Conservation (phyloP, 78 protist genomes). For the Protostelium mycophagum region DNA sequence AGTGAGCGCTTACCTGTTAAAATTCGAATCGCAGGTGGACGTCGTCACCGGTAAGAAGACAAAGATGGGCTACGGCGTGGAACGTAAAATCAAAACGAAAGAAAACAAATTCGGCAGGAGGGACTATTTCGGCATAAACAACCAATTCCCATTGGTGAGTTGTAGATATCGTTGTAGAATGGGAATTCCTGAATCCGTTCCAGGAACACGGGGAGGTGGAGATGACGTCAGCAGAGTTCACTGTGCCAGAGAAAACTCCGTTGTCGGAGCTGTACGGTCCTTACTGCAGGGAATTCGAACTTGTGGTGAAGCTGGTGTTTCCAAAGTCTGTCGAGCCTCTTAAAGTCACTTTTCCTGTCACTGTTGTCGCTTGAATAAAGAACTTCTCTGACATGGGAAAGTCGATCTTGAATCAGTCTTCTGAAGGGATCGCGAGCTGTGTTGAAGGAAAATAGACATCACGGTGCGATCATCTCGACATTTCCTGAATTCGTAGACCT, state of each 20-base stretch:
- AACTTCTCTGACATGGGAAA: too few species aligned
- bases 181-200: not conserved
- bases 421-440: too few species aligned
- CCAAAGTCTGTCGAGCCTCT: not conserved
- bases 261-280: not conserved
- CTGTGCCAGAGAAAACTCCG: not conserved
- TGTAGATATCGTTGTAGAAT: not conserved
- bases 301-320: not conserved
- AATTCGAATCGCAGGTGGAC: not conserved
- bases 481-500: too few species aligned
- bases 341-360: not conserved
- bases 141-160: not conserved
- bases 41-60: not conserved
- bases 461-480: too few species aligned
- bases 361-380: not conserved
- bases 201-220: not conserved
- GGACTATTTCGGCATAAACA: not conserved
- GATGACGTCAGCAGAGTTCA: not conserved
- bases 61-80: not conserved
- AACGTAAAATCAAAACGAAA: not conserved
- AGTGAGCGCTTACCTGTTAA: not conserved
- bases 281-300: not conserved
- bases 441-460: too few species aligned
- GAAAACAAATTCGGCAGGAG: not conserved
- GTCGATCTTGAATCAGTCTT: too few species aligned